Evolutionary conservation across 768 basidiomycete species (phyloP).

Genomic region (Hericium coralloides): DNA sequence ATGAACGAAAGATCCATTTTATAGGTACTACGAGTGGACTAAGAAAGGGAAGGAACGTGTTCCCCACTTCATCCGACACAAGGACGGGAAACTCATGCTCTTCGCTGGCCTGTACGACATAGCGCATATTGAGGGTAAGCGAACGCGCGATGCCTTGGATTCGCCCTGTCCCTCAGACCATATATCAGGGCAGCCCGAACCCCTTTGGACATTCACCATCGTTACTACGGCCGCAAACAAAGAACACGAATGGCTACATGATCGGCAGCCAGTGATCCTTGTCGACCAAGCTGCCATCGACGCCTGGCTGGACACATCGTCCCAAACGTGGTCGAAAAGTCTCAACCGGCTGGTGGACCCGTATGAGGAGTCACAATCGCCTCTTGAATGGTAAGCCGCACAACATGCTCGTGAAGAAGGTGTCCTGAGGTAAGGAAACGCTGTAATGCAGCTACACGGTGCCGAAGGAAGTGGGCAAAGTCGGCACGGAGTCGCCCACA

Average conservation of each 20-base stretch:
- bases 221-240: slow-evolving; percentile 74
- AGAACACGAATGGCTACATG: slow-evolving; percentile 80
- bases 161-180: background rate
- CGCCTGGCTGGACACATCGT: slow-evolving; percentile 75
- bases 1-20: background rate
- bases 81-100: slow-evolving; percentile 59
- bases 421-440: too few relatives aligned
- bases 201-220: slow-evolving; percentile 79
- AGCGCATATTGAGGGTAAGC: slow-evolving; percentile 51
- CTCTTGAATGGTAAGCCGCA: slow-evolving; percentile 54
- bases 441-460: slow-evolving; percentile 62
- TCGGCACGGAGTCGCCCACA: slow-evolving; percentile 72
- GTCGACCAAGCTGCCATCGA: slow-evolving; percentile 47
- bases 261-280: slow-evolving; percentile 82
- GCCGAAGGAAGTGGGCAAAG: slow-evolving; percentile 84
- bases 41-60: slow-evolving; percentile 71
- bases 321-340: slow-evolving; percentile 51
- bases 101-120: slow-evolving; percentile 86
- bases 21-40: slow-evolving; percentile 92
- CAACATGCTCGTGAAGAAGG: too few relatives aligned
- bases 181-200: slow-evolving; percentile 38
- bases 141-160: background rate
- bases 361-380: slow-evolving; percentile 37
- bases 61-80: slow-evolving; percentile 73
- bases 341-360: slow-evolving; percentile 55